Base-by-base conservation (phyloP, 2,329 filamentous ascomycete genomes). In the Neospermospora avenae region DNA sequence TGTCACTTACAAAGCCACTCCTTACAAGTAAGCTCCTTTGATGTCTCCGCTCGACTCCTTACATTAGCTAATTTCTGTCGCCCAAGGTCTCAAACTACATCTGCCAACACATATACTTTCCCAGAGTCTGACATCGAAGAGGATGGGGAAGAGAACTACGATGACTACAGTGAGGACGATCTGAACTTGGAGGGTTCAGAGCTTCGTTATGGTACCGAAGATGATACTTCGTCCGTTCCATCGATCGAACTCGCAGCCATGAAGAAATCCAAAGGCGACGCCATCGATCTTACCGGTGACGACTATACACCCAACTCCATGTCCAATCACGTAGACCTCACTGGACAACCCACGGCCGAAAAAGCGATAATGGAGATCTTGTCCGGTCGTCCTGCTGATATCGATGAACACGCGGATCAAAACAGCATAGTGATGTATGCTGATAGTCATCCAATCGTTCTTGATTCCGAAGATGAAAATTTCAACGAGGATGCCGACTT, bases 251-350 rank as follows among this genome's bases (percentile, higher is more conserved):
- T 61, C 20, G 54, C 61, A 22, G 52, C 59, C 48, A 46, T 54
- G 39, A 68, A 69, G 53, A 44, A 57, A 18, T 64, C 65, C n/a
- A 52, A 64, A 20, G 49, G 60, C 34, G 58, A 66, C 37, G 46
- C 66, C 13, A 72, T 72, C 28, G 71, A 72, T 54, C 64, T 71
- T 35, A 73, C 71, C n/a, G 44, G 64, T 51, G 65, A 72, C 45
- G 71, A 72, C 39, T 67, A 64, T 52, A 60, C 65, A 51, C 41
- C 49, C 6, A 41, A 56, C 6, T 44, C 59, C 13, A 42, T 46
- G 7, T 57, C 59, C 16, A 55, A 58, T 18, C 55, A 55, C 24
- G 60, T 66, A 14, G 65, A 65, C 51, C 59, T 64, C 13, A 66
- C 64, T n/a, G 49, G 56, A 24, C 61, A 65, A 13, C 58, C 37